phyloP scores from a whole-genome alignment of 805 yeast genomes.

The Metschnikowia baotianmanensis region DNA sequence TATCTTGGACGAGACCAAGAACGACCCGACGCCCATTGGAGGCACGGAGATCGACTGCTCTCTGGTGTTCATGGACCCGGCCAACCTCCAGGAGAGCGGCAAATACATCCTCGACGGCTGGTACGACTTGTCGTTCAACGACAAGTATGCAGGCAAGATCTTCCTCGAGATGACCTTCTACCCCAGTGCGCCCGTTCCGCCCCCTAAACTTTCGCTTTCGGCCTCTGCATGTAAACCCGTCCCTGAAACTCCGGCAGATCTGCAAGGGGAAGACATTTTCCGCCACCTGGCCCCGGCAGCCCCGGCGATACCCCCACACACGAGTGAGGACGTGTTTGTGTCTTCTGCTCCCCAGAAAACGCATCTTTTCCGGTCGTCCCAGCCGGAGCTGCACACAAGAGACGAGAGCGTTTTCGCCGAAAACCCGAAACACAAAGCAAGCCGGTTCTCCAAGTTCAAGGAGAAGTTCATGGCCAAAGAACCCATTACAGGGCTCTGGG shows the following conservation, averaged over 20 bases:
- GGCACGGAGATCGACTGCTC: conserved; percentile 76
- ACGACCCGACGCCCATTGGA: conserved; percentile 85
- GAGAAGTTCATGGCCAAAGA: conserved; percentile 34
- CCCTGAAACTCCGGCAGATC: conserved; percentile 15
- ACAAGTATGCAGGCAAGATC: conserved; percentile 81
- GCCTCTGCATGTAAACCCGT: conserved; percentile 3
- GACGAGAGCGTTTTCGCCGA: conserved; percentile 14
- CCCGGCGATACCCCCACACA: conserved; percentile 1
- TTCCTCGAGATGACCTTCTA: conserved; percentile 91
- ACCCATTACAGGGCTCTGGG: conserved; percentile 30
- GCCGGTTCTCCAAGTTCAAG: conserved; percentile 32
- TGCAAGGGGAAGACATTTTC: conserved; percentile 4
- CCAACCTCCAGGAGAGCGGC: conserved; percentile 46
- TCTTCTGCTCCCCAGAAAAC: conserved; percentile 4
- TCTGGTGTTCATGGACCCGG: conserved; percentile 55
- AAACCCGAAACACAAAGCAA: conserved; percentile 22
- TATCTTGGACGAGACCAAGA: conserved; percentile 79
- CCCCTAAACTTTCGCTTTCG: conserved; percentile 31
- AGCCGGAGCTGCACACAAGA: conserved; percentile 7
- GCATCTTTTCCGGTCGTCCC: conserved; percentile 12
- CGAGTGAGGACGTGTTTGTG: conserved; percentile 15
- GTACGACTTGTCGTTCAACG: conserved; percentile 68
- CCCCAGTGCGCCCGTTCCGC: conserved; percentile 50
- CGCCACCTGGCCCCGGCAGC: conserved; percentile 14
- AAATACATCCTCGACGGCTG: conserved; percentile 81